These are phyloP conservation scores for Yamadazyma buinensis DNA, from an alignment of 1,139 yeast genomes.

Conservation along the genomic window DNA sequence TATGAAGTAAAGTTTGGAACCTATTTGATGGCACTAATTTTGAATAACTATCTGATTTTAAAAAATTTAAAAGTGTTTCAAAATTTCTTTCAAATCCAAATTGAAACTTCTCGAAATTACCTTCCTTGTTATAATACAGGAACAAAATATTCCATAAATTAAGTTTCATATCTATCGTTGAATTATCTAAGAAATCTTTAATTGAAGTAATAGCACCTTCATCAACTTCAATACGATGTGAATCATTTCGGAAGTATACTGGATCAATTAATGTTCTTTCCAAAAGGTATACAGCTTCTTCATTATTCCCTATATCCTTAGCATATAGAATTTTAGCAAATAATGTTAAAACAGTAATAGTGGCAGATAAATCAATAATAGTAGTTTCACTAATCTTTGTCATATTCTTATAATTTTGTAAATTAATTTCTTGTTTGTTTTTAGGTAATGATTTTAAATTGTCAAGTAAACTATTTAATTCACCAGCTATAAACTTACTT, in stretches of 20 bases:
- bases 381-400: constrained; percentile 51
- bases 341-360: constrained; percentile 60
- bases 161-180: constrained; percentile 65
- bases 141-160: constrained; percentile 76
- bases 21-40: constrained; percentile 13
- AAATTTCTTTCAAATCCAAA: constrained; percentile 54
- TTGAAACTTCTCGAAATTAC: constrained; percentile 39
- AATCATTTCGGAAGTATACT: constrained; percentile 1
- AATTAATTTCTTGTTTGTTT: constrained; percentile 11
- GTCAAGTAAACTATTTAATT: constrained; percentile 18
- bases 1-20: constrained; percentile 20
- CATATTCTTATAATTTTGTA: constrained; percentile 55
- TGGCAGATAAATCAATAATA: constrained; percentile 61
- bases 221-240: constrained; percentile 12
- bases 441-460: constrained; percentile 14
- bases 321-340: constrained; percentile 57
- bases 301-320: constrained; percentile 30
- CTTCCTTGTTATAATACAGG: constrained; percentile 48
- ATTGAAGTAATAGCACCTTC: constrained; percentile 41
- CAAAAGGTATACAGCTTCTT: constrained; percentile 49
- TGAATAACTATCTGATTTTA: constrained; percentile 14
- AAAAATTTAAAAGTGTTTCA: constrained; percentile 22
- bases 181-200: constrained; percentile 51
- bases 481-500: constrained; percentile 22
- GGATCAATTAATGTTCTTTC: constrained; percentile 46